Evolutionary conservation across 805 yeast genomes (phyloP).

Genomic region (Alloascoidea africana): DNA sequence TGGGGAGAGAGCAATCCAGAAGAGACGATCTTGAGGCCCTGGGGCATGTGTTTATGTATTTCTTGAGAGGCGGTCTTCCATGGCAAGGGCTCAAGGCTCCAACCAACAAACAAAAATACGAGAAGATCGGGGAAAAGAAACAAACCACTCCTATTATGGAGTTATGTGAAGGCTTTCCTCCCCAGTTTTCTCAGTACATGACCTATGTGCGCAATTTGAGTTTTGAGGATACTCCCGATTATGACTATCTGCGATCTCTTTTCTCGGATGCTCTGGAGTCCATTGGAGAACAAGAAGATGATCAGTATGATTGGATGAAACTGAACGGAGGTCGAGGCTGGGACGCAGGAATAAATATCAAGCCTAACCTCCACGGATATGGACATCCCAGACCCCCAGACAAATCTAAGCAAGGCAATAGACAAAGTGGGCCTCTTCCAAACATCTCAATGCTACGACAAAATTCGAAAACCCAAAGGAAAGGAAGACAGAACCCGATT

Average conservation of each 20-base stretch:
- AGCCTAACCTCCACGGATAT: conserved; percentile 90
- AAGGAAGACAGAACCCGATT: conserved; percentile 22
- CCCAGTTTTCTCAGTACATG: conserved; percentile 85
- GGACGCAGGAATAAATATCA: conserved; percentile 81
- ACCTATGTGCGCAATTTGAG: conserved; percentile 76
- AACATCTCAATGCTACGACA: background rate
- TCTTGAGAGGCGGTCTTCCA: conserved; percentile 85
- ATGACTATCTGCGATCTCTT: conserved; percentile 68
- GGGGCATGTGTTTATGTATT: conserved; percentile 94
- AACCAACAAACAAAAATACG: conserved; percentile 93
- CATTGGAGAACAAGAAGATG: conserved; percentile 61
- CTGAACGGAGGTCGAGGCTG: conserved; percentile 91
- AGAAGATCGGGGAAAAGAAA: conserved; percentile 93
- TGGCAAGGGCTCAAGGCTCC: conserved; percentile 99
- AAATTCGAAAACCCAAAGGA: conserved; percentile 20
- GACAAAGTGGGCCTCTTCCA: background rate
- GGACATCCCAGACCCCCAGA: conserved; percentile 85
- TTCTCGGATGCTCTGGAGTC: conserved; percentile 67
- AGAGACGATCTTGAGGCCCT: conserved; percentile 93
- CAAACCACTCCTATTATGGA: conserved; percentile 79
- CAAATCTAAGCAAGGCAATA: conserved; percentile 2
- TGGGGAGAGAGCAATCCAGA: conserved; percentile 94
- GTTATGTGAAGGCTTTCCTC: conserved; percentile 78
- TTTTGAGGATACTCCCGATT: conserved; percentile 91
- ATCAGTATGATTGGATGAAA: conserved; percentile 96